Base-by-base conservation (phyloP, 129 eudicot species). In the Erigeron canadensis region DNA sequence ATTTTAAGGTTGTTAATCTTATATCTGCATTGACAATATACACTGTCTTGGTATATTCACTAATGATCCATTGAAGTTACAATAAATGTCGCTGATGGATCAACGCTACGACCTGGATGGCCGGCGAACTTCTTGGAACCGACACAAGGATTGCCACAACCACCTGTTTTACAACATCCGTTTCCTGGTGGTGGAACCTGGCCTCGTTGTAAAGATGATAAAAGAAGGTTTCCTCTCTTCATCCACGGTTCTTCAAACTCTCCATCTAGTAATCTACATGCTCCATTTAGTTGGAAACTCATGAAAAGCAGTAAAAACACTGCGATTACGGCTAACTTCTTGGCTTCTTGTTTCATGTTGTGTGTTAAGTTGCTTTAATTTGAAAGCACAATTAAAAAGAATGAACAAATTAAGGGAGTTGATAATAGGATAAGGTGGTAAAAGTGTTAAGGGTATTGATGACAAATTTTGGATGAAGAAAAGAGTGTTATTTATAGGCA, bases 211-310 rank as follows among this genome's bases (percentile, higher is more conserved):
- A 84, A 59, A 17, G 88, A 70, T 6, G 71, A 81, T 39, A 84
- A 40, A 22, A 73, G 40, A 5, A 81, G 70, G 53, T 66, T 62
- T 65, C 69, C 79, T 47, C 44, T 67, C 17, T 74, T 79, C 73
- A 48, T 70, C 81, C 75, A 67, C 6, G 66, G 16, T 63, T 66
- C 66, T 71, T 71, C 45, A 44, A 45, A 10, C 41, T 75, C 79
- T 42, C 65, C 86, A 12, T 72, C 47, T n/a, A 85, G 70, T 66
- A 85, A 70, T 63, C 84, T 63, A 37, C 80, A 50, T 0, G 84
- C 80, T 80, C 43, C 64, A 41, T 63, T 74, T 0, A 28, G 58
- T 63, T 69, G 37, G 41, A 80, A 51, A 43, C 65, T 75, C 7
- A 69, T 22, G 17, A 63, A 57, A 10, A 69, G 22, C 8, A 75